These are phyloP conservation scores for Wakefieldia striispora DNA, from an alignment of 768 basidiomycete genomes.

Conservation along the genomic window DNA sequence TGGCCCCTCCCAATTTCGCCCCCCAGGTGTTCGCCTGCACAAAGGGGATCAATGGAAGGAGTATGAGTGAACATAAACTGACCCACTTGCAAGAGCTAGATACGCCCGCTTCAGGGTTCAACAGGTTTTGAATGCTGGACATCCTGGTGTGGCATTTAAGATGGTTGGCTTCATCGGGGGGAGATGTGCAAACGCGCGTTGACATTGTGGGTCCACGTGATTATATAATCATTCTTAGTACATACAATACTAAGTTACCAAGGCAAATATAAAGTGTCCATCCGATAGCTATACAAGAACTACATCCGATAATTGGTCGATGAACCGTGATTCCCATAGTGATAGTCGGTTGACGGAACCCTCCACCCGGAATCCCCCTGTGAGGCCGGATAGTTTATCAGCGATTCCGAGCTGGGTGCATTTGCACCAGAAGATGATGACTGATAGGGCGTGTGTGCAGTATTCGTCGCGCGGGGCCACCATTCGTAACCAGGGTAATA, in stretches of 20 bases:
- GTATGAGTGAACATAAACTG: slow-evolving; percentile 1
- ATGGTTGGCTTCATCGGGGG: slow-evolving; percentile 12
- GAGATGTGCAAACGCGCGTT: slow-evolving; percentile 4
- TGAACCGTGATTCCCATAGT: slow-evolving; percentile 20
- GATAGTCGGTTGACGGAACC: slow-evolving; percentile 10
- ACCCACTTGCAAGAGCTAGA: slow-evolving; percentile 44
- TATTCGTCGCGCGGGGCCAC: slow-evolving; percentile 49
- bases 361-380: slow-evolving; percentile 24
- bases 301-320: slow-evolving; percentile 24
- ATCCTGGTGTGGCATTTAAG: slow-evolving; percentile 35
- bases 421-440: slow-evolving; percentile 5
- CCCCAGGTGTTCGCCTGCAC: slow-evolving; percentile 24
- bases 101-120: slow-evolving; percentile 51
- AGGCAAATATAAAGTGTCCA: no score
- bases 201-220: slow-evolving; percentile 34
- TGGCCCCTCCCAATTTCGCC: slow-evolving; percentile 28
- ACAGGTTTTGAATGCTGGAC: slow-evolving; percentile 54
- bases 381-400: slow-evolving; percentile 17
- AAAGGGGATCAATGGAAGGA: slow-evolving; percentile 24
- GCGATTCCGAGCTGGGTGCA: slow-evolving; percentile 4
- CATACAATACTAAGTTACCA: no score
- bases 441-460: slow-evolving; percentile 14
- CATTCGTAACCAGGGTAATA: slow-evolving; percentile 56
- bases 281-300: no score
- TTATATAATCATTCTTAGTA: slow-evolving; percentile 24